Evolutionary conservation across 2,329 filamentous ascomycete species (phyloP), one percentile per base, ranked within the genome.

Genomic region (Exophiala aquamarina): DNA sequence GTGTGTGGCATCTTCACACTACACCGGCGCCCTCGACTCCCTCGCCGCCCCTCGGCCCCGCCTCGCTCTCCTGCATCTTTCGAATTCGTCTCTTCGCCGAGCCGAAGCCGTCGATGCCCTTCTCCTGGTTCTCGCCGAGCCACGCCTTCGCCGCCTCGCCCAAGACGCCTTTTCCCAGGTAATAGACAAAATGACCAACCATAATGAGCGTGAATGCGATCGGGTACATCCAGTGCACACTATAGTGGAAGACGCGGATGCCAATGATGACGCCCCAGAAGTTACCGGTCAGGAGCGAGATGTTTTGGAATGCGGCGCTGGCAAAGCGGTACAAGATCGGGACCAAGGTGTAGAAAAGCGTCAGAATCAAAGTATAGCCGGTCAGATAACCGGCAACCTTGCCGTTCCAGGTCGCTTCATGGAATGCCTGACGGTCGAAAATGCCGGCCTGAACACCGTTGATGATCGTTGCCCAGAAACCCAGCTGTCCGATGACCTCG

Each of bases 261-360:
- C 93, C 93, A 59, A 98, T 92, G 58, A 94, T 86, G 53, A 95
- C 86, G 56, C 90, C 91, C 93, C 93, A 98, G 73, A 97, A 97
- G 71, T 95, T 96, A 60, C 84, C 89, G 2, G 93, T 97, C 50
- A 98, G 76, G 56, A 98, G 75, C 6, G 87, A 92, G 62, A 97
- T 95, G 69, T 98, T 95, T 75, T 96, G 94, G 71, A 98, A 96
- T 15, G 91, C 92, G 2, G 93, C 93, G 13, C 82, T 87, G 20
- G 87, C 87, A 73, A 97, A 86, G 56, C 93, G 88, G 70, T 97
- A 84, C 54, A 98, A 78, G 44, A 97, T 72, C 0, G 93, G 93
- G 0, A 87, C 90, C 3, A 93, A 75, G 6, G 84, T 83, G 74
- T 98, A 98, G 71, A 98, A 98, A 50, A 93, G 71, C 44, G 79